Evolutionary conservation across 495 filamentous ascomycete genomes (phyloP).

Genomic region (Xylaria longipes): DNA sequence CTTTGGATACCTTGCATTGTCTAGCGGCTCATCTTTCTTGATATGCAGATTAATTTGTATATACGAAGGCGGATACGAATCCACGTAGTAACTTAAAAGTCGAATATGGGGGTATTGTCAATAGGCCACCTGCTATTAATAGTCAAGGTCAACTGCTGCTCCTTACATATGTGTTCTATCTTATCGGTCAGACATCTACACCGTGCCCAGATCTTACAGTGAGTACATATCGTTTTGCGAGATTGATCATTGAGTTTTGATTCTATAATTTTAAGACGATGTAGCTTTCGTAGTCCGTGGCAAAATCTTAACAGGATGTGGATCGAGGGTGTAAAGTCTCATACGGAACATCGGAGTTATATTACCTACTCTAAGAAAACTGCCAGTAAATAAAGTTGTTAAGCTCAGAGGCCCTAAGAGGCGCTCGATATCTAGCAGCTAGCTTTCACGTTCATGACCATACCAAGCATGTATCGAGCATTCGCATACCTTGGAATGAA

Average conservation of each 20-base stretch:
- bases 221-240: neutral
- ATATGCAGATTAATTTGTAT: neutral
- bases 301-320: neutral
- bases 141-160: neutral
- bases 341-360: neutral
- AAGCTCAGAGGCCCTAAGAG: neutral
- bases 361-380: neutral
- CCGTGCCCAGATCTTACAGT: neutral
- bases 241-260: neutral
- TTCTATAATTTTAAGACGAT: neutral
- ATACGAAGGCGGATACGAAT: neutral
- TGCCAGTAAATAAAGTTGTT: neutral
- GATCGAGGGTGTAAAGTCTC: neutral
- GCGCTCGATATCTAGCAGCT: neutral
- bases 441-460: neutral
- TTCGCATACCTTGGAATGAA: neutral
- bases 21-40: neutral
- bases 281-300: neutral
- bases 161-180: neutral
- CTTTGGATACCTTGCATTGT: slow-evolving; percentile 2
- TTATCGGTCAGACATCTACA: neutral
- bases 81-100: neutral
- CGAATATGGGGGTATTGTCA: neutral
- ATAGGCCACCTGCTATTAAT: neutral
- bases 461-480: neutral